Conservation (phyloP, 495 filamentous ascomycete genomes). For the Mytilinidion resinicola region DNA sequence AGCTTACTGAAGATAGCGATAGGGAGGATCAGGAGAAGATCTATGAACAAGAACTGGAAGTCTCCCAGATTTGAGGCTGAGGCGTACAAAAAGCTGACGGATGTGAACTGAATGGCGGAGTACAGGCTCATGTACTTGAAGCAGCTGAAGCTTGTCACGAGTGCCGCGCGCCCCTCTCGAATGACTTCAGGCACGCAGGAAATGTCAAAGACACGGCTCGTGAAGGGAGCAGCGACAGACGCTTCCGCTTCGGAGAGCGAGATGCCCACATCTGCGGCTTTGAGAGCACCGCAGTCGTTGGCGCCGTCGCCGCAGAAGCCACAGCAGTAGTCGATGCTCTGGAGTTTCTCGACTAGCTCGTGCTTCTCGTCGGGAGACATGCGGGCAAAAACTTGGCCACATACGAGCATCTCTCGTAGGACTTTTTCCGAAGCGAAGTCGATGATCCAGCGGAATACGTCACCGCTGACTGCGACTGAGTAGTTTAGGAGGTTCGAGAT, state of each 20-base stretch:
- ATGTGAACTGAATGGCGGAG: conserved; percentile 98
- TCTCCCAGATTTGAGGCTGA: conserved; percentile 95
- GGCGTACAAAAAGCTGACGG: conserved; percentile 94
- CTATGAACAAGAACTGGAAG: conserved; percentile 97
- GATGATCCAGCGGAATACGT: conserved; percentile 93
- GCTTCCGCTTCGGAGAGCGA: conserved; percentile 97
- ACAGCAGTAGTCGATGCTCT: conserved; percentile 90
- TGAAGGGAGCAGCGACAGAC: conserved; percentile 95
- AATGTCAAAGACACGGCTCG: conserved; percentile 91
- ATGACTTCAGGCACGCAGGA: conserved; percentile 94
- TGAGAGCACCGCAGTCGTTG: conserved; percentile 96
- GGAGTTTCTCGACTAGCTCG: conserved; percentile 93
- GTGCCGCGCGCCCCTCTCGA: conserved; percentile 81
- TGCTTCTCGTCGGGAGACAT: conserved; percentile 99
- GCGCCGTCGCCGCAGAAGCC: conserved; percentile 98
- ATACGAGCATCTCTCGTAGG: conserved; percentile 72
- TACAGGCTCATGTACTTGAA: conserved; percentile 99
- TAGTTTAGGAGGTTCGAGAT: conserved; percentile 72
- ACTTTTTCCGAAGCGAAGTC: conserved; percentile 78
- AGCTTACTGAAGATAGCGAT: conserved; percentile 77
- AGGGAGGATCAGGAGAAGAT: conserved; percentile 84
- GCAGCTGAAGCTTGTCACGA: conserved; percentile 98
- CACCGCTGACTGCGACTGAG: conserved; percentile 80
- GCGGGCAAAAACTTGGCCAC: conserved; percentile 89
- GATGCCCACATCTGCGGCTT: conserved; percentile 98